Conservation (phyloP, 768 basidiomycete genomes). For the Panaeolus papilionaceus region DNA sequence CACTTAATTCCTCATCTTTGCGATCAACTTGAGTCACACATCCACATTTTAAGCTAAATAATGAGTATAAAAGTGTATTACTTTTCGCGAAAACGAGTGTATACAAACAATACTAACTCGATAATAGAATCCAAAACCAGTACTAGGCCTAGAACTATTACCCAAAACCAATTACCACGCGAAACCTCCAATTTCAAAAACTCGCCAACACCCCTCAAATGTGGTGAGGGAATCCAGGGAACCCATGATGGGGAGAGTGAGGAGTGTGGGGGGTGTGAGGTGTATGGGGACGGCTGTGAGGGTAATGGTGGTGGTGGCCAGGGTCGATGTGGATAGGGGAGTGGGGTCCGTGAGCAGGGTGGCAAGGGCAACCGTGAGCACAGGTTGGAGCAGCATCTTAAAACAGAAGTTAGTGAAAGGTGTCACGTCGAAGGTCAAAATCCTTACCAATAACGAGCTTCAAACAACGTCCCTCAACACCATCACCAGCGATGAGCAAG, state of each 20-base stretch:
- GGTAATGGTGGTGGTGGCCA: background rate
- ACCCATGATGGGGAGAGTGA: background rate
- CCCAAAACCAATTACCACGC: background rate
- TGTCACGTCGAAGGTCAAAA: no score
- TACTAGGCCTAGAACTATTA: background rate
- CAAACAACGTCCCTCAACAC: conserved; percentile 41
- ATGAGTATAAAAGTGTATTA: background rate
- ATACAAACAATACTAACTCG: background rate
- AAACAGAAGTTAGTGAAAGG: background rate
- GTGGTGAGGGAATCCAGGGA: conserved; percentile 9
- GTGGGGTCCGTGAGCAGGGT: background rate
- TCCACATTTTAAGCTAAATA: no score
- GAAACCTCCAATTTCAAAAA: background rate
- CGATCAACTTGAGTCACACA: no score
- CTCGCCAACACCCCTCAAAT: background rate
- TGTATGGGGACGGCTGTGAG: background rate
- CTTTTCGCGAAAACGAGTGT: background rate
- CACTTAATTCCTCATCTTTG: no score
- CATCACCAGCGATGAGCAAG: conserved; percentile 37
- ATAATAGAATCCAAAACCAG: background rate
- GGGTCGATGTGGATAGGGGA: background rate
- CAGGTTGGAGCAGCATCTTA: conserved; percentile 15
- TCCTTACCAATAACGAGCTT: conserved; percentile 43
- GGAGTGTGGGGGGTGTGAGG: conserved; percentile 2
- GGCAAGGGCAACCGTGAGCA: conserved; percentile 13